These are phyloP conservation scores for Xylaria palmicola DNA, from an alignment of 495 filamentous ascomycete genomes.

Conservation along the genomic window DNA sequence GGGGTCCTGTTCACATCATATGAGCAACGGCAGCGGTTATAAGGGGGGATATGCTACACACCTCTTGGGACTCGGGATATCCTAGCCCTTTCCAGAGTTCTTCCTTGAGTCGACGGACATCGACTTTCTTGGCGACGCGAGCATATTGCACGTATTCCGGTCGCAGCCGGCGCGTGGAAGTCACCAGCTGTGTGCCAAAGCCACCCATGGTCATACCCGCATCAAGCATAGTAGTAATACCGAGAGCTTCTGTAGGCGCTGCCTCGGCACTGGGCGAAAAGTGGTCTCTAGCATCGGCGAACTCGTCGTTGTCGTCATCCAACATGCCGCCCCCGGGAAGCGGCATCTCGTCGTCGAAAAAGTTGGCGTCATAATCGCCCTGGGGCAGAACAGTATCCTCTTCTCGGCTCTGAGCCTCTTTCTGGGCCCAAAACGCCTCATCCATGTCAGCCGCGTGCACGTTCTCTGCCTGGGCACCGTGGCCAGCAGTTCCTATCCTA, in stretches of 20 bases:
- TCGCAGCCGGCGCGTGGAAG: constrained; percentile 72
- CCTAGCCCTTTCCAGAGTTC: constrained; percentile 94
- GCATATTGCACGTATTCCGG: constrained; percentile 98
- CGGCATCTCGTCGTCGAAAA: constrained; percentile 94
- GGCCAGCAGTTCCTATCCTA: constrained; percentile 40
- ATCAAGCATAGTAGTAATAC: constrained; percentile 49
- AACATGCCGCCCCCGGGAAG: constrained; percentile 68
- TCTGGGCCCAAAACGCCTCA: constrained; percentile 94
- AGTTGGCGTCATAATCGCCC: constrained; percentile 91
- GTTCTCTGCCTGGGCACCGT: constrained; percentile 44
- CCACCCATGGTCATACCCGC: constrained; percentile 57
- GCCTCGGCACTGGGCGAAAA: constrained; percentile 73
- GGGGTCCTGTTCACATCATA: constrained; percentile 20
- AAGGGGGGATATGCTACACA: constrained; percentile 28
- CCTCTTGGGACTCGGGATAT: constrained; percentile 48
- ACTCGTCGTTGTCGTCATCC: constrained; percentile 78
- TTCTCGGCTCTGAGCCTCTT: constrained; percentile 47
- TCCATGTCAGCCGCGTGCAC: constrained; percentile 75
- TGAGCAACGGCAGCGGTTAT: background rate
- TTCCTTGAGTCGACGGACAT: constrained; percentile 88
- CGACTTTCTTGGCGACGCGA: constrained; percentile 97
- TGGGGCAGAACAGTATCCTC: constrained; percentile 49
- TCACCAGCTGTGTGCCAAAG: constrained; percentile 93
- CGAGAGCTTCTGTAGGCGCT: constrained; percentile 39
- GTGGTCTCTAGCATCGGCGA: constrained; percentile 88